These are phyloP conservation scores for Agaricales sp. DNA, from an alignment of 1,284 basidiomycete genomes.

Conservation along the genomic window DNA sequence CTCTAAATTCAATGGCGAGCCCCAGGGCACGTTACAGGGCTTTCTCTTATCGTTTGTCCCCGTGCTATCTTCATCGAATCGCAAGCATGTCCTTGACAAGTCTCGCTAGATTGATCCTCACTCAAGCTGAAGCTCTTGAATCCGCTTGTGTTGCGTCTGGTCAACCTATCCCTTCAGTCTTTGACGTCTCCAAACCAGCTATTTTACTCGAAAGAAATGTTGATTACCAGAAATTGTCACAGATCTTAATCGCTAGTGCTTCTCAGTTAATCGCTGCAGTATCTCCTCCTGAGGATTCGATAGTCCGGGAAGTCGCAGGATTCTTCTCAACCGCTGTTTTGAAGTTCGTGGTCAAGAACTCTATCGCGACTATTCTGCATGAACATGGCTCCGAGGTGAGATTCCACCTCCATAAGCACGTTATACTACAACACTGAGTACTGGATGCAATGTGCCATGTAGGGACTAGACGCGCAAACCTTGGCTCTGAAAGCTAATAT, in stretches of 20 bases:
- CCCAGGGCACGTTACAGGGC: too few relatives aligned
- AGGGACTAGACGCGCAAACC: too few relatives aligned
- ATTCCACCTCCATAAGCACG: not conserved
- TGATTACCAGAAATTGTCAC: not conserved
- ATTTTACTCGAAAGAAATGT: not conserved
- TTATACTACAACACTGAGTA: too few relatives aligned
- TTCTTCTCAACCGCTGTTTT: not conserved
- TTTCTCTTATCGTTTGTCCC: too few relatives aligned
- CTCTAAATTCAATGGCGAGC: too few relatives aligned
- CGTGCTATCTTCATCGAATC: too few relatives aligned
- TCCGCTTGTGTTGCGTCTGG: not conserved
- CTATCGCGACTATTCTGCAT: not conserved
- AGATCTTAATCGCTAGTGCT: not conserved
- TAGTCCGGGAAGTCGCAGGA: not conserved
- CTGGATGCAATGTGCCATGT: too few relatives aligned
- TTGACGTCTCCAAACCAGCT: not conserved
- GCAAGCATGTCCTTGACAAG: not conserved
- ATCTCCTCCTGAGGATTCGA: not conserved
- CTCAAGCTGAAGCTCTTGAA: not conserved
- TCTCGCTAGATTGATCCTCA: not conserved
- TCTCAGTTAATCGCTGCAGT: not conserved
- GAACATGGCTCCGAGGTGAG: not conserved
- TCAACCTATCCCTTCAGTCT: not conserved
- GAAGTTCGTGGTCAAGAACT: not conserved
- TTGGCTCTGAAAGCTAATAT: too few relatives aligned